Evolutionary conservation across 805 yeast genomes (phyloP), one percentile per base, ranked within the genome.

Genomic region (Barnettozyma siamensis): DNA sequence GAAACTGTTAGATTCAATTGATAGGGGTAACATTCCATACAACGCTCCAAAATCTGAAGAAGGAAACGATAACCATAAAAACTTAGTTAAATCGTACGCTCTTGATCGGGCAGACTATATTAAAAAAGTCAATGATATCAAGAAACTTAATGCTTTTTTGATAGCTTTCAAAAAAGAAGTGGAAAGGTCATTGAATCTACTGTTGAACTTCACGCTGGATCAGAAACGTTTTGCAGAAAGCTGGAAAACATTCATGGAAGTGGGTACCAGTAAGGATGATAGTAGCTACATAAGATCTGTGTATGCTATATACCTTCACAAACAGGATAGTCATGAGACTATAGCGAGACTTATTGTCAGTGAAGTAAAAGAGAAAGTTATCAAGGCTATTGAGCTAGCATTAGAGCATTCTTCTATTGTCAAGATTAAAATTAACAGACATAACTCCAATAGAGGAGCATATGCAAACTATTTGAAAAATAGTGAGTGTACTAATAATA

Each of bases 211-310:
- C 7, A 32, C 47, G 3, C 21, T 23, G 2, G 33, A 41, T 18
- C 54, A 55, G 18, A 42, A 51, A 23, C 26, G 41, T 2, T 48
- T 53, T 16, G 54, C 58, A 2, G 44, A 39, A 17, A 37, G 38
- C 5, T 66, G 70, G 70, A 45, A 53, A 20, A 23, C 32, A 0
- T 42, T 67, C 18, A 51, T 63, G 37, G 57, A 56, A n/a, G 44
- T 53, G 24, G 58, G 51, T n/a, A 53, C 47, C n/a, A 17, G 24
- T 2, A 39, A 40, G 7, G 21, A 35, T 6, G 54, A 55, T 11
- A 46, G 41, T 6, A 41, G 44, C 20, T 56, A 52, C 31, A 50
- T 57, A 35, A 45, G 50, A 17, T 56, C 67, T 3, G 57, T 59
- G 6, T 57, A 58, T 37, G 48, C 50, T 1, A 49, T 56, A 7